Evolutionary conservation across 306 rosid genomes (phyloP), one percentile per base, ranked within the genome.

Genomic region (Malus sylvestris): DNA sequence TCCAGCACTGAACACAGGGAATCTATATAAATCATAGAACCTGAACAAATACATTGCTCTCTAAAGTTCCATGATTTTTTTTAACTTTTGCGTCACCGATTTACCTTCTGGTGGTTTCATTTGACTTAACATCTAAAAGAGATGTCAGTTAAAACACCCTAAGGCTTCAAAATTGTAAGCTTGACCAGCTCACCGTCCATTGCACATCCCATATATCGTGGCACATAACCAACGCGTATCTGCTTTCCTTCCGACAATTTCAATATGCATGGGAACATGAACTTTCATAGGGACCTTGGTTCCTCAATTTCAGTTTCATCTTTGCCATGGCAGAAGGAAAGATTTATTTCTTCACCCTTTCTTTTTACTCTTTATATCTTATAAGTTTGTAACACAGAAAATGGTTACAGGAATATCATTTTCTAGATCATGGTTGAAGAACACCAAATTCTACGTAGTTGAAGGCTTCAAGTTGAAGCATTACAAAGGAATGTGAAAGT

Each of bases 71-170:
- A 42, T 73, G 44, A 1, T 6, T 57, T 12, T 60, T 72, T 10
- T 8, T 4, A 13, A 5, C 45, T 12, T n/a, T 9, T 23, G 6
- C 38, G 2, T 35, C 38, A 6, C 1, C 38, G 7, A 33, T 0
- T 60, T 81, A 81, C 84, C 86, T 83, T 79, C 84, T 70, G 44
- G 57, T 76, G 52, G 82, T 75, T 66, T 81, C 86, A 16, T 58
- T 76, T 64, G 76, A 79, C 53, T 81, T 81, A 10, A 66, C 35
- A 57, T 84, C 83, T 38, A 86, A 68, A 30, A 86, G 53, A 27
- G 25, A 79, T 81, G 22, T 79, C 79, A n/a, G 33, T 70, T 51
- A 83, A 27, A 27, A 68, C 72, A 81, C 1, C 87, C 87, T 73
- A 81, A 23, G 84, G 86, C 32, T 72, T 81, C 78, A 62, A 16